Evolutionary conservation across 1,139 yeast species (phyloP).

Genomic region (Kluyveromyces marxianus): DNA sequence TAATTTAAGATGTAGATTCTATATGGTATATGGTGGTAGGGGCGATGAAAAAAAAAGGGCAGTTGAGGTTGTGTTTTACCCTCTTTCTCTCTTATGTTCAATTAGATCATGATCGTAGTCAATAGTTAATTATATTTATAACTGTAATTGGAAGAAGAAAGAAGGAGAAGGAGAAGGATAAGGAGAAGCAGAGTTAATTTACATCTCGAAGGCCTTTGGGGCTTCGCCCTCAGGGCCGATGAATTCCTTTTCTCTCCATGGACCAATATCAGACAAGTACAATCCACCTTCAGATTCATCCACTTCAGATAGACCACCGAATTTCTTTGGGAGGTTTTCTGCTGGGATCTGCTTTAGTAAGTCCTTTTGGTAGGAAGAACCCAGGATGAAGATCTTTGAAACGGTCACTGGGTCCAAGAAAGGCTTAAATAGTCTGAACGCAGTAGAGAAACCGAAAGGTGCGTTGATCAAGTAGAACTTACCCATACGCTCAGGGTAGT

Average conservation of each 20-base stretch:
- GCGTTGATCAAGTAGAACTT: constrained; percentile 93
- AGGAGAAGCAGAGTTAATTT: neutral
- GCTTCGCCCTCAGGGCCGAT: constrained; percentile 87
- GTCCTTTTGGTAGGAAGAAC: constrained; percentile 70
- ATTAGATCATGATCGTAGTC: too few species aligned
- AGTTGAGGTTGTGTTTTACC: too few species aligned
- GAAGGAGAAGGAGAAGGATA: neutral
- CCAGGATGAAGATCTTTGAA: constrained; percentile 83
- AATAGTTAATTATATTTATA: too few species aligned
- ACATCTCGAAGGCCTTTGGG: constrained; percentile 42
- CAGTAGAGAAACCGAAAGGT: constrained; percentile 95
- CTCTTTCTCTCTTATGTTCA: too few species aligned
- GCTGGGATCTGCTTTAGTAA: constrained; percentile 87
- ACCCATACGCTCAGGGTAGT: constrained; percentile 99
- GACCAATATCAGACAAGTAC: constrained; percentile 86
- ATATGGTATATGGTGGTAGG: too few species aligned
- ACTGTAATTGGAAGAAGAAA: neutral
- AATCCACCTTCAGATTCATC: constrained; percentile 67
- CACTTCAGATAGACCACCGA: constrained; percentile 74
- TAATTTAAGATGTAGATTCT: too few species aligned
- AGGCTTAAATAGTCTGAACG: constrained; percentile 83
- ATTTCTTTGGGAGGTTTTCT: constrained; percentile 83
- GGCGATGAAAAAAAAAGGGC: too few species aligned
- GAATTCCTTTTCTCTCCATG: constrained; percentile 87
- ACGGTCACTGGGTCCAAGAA: constrained; percentile 98